Evolutionary conservation across 768 basidiomycete species (phyloP).

Genomic region (Collybia sordida): DNA sequence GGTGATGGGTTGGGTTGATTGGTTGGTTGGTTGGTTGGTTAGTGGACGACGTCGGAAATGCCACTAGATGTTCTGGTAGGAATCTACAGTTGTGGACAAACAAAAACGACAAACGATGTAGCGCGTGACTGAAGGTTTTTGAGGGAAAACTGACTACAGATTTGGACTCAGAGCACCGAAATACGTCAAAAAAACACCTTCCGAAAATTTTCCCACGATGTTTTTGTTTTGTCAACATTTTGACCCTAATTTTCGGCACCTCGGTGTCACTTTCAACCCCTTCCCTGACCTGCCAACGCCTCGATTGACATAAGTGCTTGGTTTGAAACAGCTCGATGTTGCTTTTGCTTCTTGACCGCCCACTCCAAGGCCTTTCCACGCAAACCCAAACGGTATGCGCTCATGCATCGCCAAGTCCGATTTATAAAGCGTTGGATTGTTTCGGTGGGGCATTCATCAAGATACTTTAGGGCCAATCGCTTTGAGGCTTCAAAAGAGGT

Average conservation of each 20-base stretch:
- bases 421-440: not conserved
- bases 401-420: not conserved
- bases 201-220: not conserved
- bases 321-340: not conserved
- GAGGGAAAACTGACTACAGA: not conserved
- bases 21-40: too few species aligned
- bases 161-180: not conserved
- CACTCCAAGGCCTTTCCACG: not conserved
- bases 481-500: constrained; percentile 1
- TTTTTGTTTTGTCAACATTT: constrained; percentile 1
- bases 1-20: too few species aligned
- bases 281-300: not conserved
- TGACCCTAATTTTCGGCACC: too few species aligned
- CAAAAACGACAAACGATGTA: not conserved
- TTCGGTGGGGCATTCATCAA: not conserved
- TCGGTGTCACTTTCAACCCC: too few species aligned
- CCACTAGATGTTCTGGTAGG: too few species aligned
- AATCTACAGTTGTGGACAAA: not conserved
- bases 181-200: not conserved
- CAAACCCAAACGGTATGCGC: not conserved
- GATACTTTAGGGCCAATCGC: constrained; percentile 1
- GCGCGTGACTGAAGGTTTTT: not conserved
- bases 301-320: not conserved
- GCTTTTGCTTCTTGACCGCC: not conserved
- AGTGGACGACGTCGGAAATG: too few species aligned